These are phyloP conservation scores for Cymbidium sinense DNA, from an alignment of 106 monocot genomes.

Conservation along the genomic window DNA sequence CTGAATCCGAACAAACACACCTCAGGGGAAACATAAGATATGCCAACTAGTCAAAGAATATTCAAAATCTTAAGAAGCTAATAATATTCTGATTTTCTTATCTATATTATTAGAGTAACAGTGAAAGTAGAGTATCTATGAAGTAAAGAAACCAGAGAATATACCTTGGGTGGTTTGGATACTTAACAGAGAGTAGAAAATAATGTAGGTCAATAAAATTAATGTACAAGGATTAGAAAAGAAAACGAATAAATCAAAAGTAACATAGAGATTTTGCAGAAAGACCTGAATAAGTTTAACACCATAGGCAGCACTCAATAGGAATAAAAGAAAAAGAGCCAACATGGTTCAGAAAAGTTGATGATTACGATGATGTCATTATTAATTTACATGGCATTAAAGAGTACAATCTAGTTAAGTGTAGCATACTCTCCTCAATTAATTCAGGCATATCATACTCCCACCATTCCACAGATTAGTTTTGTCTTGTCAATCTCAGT, in stretches of 20 bases:
- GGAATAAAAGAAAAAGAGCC: not conserved
- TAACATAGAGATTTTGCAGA: not conserved
- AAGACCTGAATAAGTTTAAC: not conserved
- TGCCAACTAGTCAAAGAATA: no score
- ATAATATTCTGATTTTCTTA: no score
- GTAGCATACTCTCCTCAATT: not conserved
- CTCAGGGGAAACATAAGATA: no score
- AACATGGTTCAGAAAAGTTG: not conserved
- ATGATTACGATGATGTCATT: not conserved
- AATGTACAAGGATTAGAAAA: no score
- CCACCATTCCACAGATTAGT: not conserved
- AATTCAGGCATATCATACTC: not conserved
- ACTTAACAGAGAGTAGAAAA: no score
- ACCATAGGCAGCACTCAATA: not conserved
- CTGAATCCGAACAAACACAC: no score
- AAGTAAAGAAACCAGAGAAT: no score
- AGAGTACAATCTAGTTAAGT: not conserved
- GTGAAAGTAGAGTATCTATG: no score
- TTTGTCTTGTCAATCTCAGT: not conserved
- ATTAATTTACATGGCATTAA: not conserved
- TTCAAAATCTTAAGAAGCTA: no score
- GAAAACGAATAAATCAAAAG: not conserved
- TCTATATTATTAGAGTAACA: no score
- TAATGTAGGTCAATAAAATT: no score
- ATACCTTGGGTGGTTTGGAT: no score